Evolutionary conservation across 192 early-diverging fungal genomes (phyloP).

Genomic region (Coemansia sp.): DNA sequence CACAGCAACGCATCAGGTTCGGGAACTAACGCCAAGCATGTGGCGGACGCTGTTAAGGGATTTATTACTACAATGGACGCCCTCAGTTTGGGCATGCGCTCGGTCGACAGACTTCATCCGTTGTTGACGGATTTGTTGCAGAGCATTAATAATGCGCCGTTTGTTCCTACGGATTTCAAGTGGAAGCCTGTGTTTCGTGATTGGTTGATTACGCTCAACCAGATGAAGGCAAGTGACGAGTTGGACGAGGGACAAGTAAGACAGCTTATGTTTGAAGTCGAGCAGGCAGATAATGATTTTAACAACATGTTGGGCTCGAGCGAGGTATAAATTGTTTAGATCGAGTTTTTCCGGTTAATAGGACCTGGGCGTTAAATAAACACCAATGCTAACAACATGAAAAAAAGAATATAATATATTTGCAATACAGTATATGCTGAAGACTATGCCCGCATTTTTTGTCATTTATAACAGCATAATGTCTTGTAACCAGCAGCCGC

Average conservation of each 20-base stretch:
- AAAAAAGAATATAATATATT: too few species aligned
- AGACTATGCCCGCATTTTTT: too few species aligned
- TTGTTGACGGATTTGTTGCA: slow-evolving; percentile 83
- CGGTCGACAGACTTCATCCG: slow-evolving; percentile 91
- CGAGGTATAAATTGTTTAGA: slow-evolving; percentile 13
- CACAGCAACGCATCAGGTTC: slow-evolving; percentile 63
- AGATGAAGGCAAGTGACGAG: slow-evolving; percentile 91
- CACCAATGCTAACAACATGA: too few species aligned
- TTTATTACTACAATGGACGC: slow-evolving; percentile 95
- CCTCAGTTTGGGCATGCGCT: slow-evolving; percentile 76
- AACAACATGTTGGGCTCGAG: slow-evolving; percentile 49
- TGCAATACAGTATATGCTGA: too few species aligned
- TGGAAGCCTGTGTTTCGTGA: slow-evolving; percentile 80
- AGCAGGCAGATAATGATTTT: slow-evolving; percentile 69
- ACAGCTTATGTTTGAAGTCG: slow-evolving; percentile 92
- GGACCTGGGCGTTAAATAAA: too few species aligned
- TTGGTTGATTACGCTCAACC: slow-evolving; percentile 87
- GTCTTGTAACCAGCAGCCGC: too few species aligned
- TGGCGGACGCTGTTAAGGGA: slow-evolving; percentile 75
- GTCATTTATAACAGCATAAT: too few species aligned
- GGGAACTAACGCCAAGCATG: slow-evolving; percentile 69
- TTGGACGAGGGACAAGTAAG: slow-evolving; percentile 81
- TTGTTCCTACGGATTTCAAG: slow-evolving; percentile 75
- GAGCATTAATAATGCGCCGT: slow-evolving; percentile 77
- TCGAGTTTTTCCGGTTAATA: neutral